These are phyloP conservation scores for Nothophaeocryptopus gaeumannii DNA, from an alignment of 2,329 filamentous ascomycete genomes.

Conservation along the genomic window DNA sequence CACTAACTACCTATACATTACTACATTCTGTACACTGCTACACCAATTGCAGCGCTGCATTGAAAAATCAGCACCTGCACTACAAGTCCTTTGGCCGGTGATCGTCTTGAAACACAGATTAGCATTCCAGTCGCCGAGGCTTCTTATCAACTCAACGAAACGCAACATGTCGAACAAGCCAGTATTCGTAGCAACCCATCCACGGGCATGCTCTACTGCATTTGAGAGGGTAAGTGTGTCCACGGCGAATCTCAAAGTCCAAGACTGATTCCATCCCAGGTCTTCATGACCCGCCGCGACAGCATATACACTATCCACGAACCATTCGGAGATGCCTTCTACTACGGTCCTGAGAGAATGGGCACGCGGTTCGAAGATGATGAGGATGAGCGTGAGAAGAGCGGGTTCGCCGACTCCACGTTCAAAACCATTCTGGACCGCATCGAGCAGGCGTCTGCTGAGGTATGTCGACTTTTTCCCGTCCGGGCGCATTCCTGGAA, in stretches of 20 bases:
- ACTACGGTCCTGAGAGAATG: slow-evolving; percentile 88
- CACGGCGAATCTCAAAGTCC: slow-evolving; percentile 1
- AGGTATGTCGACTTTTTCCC: slow-evolving; percentile 54
- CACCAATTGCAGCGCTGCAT: too few species aligned
- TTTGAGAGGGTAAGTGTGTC: slow-evolving; percentile 78
- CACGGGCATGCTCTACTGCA: slow-evolving; percentile 90
- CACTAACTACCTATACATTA: too few species aligned
- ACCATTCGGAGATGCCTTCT: slow-evolving; percentile 95
- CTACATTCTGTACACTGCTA: too few species aligned
- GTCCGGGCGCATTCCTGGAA: slow-evolving; percentile 11
- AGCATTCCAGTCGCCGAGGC: background rate
- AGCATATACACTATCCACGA: slow-evolving; percentile 83
- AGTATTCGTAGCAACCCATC: slow-evolving; percentile 92
- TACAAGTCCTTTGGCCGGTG: too few species aligned
- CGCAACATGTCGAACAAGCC: slow-evolving; percentile 68
- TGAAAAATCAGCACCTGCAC: too few species aligned
- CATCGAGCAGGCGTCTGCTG: slow-evolving; percentile 67
- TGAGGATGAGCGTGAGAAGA: slow-evolving; percentile 50
- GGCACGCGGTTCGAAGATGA: slow-evolving; percentile 75
- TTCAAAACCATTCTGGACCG: slow-evolving; percentile 74
- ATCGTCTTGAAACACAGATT: slow-evolving; percentile 14
- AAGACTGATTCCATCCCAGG: slow-evolving; percentile 50
- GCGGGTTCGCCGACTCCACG: slow-evolving; percentile 67
- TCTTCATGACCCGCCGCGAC: slow-evolving; percentile 92
- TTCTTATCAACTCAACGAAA: too few species aligned